These are phyloP conservation scores for Fonsecaea pugnacius DNA, from an alignment of 2,329 filamentous ascomycete species.

Conservation along the genomic window DNA sequence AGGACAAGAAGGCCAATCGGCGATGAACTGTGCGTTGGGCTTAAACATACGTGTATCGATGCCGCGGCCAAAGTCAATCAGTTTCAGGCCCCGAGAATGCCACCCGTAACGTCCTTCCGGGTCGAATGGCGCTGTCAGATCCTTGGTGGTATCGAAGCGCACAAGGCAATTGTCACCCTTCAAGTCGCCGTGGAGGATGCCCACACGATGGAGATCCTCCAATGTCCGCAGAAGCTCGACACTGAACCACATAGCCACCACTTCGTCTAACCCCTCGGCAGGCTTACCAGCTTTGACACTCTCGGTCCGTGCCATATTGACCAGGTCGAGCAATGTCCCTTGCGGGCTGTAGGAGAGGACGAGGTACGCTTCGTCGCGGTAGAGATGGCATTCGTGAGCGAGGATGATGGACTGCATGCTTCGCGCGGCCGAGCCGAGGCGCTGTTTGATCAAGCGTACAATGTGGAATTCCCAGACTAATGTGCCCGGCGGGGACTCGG, in stretches of 20 bases:
- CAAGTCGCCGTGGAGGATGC: slow-evolving; percentile 86
- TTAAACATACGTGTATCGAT: slow-evolving; percentile 90
- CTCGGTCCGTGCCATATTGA: slow-evolving; percentile 82
- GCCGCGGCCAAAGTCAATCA: slow-evolving; percentile 93
- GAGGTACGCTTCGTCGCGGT: slow-evolving; percentile 85
- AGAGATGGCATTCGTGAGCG: slow-evolving; percentile 89
- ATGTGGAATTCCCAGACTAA: slow-evolving; percentile 89
- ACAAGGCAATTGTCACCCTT: slow-evolving; percentile 96
- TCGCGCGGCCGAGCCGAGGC: slow-evolving; percentile 68
- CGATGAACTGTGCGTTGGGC: slow-evolving; percentile 80
- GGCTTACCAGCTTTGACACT: slow-evolving; percentile 53
- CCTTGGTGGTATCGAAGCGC: slow-evolving; percentile 61
- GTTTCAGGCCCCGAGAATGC: slow-evolving; percentile 74
- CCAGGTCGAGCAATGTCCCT: slow-evolving; percentile 90
- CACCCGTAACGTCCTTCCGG: slow-evolving; percentile 77
- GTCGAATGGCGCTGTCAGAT: slow-evolving; percentile 66
- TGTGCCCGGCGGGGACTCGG: slow-evolving; percentile 79
- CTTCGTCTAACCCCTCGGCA: slow-evolving; percentile 73
- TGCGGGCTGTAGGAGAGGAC: slow-evolving; percentile 85
- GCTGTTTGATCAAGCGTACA: slow-evolving; percentile 77
- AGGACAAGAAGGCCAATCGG: slow-evolving; percentile 87
- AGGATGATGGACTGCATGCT: slow-evolving; percentile 77
- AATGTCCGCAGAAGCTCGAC: slow-evolving; percentile 89
- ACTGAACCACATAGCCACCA: slow-evolving; percentile 91
- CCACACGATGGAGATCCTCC: slow-evolving; percentile 79